These are phyloP conservation scores for Rhizopogon sp. DNA, from an alignment of 768 basidiomycete species.

Conservation along the genomic window DNA sequence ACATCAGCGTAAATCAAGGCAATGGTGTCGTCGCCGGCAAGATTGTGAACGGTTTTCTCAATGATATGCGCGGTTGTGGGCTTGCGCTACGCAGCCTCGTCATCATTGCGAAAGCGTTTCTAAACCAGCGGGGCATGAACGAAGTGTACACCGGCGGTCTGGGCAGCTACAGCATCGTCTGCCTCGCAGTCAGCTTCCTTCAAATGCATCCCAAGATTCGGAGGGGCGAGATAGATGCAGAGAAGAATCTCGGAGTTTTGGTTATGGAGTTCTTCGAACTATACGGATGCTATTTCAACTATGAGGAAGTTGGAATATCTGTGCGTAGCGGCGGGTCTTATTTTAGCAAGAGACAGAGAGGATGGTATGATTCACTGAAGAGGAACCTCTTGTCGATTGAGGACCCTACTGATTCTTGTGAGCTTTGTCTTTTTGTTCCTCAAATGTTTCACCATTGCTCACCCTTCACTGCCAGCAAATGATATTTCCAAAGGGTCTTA, in stretches of 20 bases:
- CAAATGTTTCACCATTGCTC: not conserved
- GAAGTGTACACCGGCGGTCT: conserved; percentile 97
- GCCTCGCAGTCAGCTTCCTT: conserved; percentile 87
- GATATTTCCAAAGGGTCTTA: conserved; percentile 91
- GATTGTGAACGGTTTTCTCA: conserved; percentile 77
- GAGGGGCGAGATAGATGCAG: conserved; percentile 79
- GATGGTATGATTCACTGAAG: conserved; percentile 69
- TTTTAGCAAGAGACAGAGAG: conserved; percentile 74
- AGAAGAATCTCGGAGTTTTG: conserved; percentile 87
- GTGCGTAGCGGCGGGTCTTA: conserved; percentile 85
- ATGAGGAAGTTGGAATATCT: conserved; percentile 85
- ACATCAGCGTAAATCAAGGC: conserved; percentile 89
- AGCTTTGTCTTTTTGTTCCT: conserved; percentile 27
- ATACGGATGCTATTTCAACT: conserved; percentile 91
- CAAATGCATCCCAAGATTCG: conserved; percentile 98
- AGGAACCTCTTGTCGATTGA: conserved; percentile 74
- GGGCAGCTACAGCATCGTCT: conserved; percentile 93
- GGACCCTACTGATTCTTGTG: conserved; percentile 87
- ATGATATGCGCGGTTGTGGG: conserved; percentile 46
- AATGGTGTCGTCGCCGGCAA: conserved; percentile 77
- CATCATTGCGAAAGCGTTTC: conserved; percentile 85
- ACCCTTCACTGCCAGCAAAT: conserved; percentile 52
- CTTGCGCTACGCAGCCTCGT: conserved; percentile 81
- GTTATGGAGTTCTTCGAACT: conserved; percentile 97
- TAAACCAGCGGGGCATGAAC: conserved; percentile 89